phyloP scores from a whole-genome alignment of 306 rosid genomes.

The Citrullus mucosospermus region DNA sequence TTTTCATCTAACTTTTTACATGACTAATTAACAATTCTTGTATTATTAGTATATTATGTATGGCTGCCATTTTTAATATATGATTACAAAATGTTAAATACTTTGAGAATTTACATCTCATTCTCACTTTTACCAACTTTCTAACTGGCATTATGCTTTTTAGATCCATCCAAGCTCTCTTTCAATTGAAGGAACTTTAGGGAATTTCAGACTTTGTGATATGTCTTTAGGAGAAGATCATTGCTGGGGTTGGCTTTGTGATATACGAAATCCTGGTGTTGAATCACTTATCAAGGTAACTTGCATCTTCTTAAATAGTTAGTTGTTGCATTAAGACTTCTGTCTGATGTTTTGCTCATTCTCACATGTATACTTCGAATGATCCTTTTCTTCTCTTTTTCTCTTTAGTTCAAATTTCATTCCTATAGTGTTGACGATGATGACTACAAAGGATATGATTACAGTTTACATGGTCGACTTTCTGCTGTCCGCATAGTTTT shows the following conservation, averaged over 20 bases:
- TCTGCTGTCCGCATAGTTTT: slow-evolving; percentile 95
- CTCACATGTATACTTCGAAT: not conserved
- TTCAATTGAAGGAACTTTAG: slow-evolving; percentile 81
- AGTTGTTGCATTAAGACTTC: slow-evolving; percentile 9
- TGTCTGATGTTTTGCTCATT: not conserved
- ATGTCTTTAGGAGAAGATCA: slow-evolving; percentile 61
- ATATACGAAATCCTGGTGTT: slow-evolving; percentile 82
- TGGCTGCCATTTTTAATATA: not conserved
- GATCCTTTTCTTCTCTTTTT: slow-evolving; percentile 10
- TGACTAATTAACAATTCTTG: not conserved
- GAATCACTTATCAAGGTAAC: slow-evolving; percentile 88
- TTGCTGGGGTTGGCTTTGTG: slow-evolving; percentile 96
- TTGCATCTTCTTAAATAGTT: not conserved
- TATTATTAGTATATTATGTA: not conserved
- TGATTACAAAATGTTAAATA: not conserved
- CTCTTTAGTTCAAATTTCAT: slow-evolving; percentile 74
- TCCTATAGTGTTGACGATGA: slow-evolving; percentile 82
- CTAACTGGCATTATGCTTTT: not conserved
- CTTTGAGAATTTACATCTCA: not conserved
- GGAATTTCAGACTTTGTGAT: slow-evolving; percentile 86
- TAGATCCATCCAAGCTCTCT: slow-evolving; percentile 92
- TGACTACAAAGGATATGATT: slow-evolving; percentile 84
- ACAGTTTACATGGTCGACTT: slow-evolving; percentile 78
- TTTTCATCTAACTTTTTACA: not conserved
- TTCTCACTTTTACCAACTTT: not conserved